These are phyloP conservation scores for Dendrobium officinale DNA, from an alignment of 106 monocot species.

Conservation along the genomic window DNA sequence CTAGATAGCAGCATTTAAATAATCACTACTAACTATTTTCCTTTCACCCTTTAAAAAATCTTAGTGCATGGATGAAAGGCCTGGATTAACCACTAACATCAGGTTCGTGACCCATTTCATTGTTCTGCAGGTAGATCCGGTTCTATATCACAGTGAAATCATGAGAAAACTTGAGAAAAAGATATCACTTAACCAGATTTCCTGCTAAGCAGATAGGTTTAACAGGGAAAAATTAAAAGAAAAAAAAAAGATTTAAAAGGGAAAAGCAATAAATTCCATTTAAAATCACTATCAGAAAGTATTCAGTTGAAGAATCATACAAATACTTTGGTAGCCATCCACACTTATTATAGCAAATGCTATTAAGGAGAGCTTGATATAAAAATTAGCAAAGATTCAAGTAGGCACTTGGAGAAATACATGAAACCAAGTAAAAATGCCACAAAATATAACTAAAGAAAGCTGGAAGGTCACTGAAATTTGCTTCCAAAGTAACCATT, in stretches of 20 bases:
- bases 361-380: no score
- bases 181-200: background rate
- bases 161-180: background rate
- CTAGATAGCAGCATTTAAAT: no score
- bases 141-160: background rate
- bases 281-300: background rate
- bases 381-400: no score
- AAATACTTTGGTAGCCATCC: background rate
- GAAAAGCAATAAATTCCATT: background rate
- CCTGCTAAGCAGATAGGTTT: background rate
- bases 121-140: background rate
- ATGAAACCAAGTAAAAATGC: background rate
- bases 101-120: background rate
- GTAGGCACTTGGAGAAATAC: background rate
- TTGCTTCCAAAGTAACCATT: slow-evolving; percentile 19
- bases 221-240: background rate
- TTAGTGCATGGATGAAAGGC: background rate
- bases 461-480: slow-evolving; percentile 15
- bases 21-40: no score
- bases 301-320: background rate
- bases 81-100: background rate
- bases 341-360: background rate
- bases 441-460: background rate
- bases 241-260: background rate
- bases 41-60: background rate